Percentiles rank a stretch among this genome's conserved stretches.
phyloP scores from a whole-genome alignment of 2,329 filamentous ascomycete species.

The Paracamarosporium sp. region DNA sequence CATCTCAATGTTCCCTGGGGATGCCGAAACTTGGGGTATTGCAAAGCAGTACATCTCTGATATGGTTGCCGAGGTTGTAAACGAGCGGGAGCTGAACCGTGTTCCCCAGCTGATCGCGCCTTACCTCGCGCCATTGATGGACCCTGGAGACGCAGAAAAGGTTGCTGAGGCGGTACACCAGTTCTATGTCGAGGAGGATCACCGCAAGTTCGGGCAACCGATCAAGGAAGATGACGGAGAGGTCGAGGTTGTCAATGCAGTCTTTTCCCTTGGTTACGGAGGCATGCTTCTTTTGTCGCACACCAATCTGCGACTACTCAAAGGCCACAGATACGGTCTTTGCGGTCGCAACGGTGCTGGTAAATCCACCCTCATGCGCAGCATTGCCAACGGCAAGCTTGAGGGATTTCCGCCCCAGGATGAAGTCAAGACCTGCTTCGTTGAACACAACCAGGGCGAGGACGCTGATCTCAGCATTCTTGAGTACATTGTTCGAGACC shows the following conservation, averaged over 20 bases:
- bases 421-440: slow-evolving; percentile 92
- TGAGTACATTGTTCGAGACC: slow-evolving; percentile 90
- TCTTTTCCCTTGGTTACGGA: slow-evolving; percentile 96
- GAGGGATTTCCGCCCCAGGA: slow-evolving; percentile 96
- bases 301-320: slow-evolving; percentile 91
- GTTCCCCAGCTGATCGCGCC: slow-evolving; percentile 73
- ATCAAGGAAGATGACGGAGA: slow-evolving; percentile 91
- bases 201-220: slow-evolving; percentile 84
- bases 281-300: slow-evolving; percentile 97
- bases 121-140: slow-evolving; percentile 76
- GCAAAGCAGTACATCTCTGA: slow-evolving; percentile 77
- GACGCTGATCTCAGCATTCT: slow-evolving; percentile 96
- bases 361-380: slow-evolving; percentile 99
- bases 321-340: slow-evolving; percentile 96
- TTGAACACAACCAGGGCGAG: slow-evolving; percentile 98
- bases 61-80: slow-evolving; percentile 88
- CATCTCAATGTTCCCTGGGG: slow-evolving; percentile 66
- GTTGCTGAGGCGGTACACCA: slow-evolving; percentile 77
- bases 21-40: slow-evolving; percentile 67
- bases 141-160: slow-evolving; percentile 66
- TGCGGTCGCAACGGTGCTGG: slow-evolving; percentile 97
- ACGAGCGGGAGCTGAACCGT: slow-evolving; percentile 78
- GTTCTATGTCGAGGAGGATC: slow-evolving; percentile 82
- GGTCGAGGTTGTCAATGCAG: slow-evolving; percentile 94
- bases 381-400: slow-evolving; percentile 92